Evolutionary conservation across 768 basidiomycete genomes (phyloP), one percentile per base, ranked within the genome.

Genomic region (Termitomyces titanicus): DNA sequence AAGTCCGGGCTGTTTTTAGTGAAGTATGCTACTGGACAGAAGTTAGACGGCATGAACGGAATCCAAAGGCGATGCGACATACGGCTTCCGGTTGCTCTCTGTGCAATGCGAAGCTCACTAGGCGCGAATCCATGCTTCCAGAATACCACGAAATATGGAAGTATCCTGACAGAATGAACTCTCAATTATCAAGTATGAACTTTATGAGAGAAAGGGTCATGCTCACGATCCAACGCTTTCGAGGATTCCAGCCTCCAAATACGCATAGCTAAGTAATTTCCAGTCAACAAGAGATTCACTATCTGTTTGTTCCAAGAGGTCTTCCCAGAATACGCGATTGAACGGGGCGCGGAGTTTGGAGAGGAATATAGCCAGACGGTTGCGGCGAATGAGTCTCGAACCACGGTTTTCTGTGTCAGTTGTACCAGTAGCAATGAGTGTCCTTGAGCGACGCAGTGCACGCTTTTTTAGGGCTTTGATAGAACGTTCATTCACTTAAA

Each of bases 71-170:
- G n/a, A 8, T 17, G 40, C 39, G 31, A 64, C 73, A 25, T 62
- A 78, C 76, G 24, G 54, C 70, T 71, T n/a, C n/a, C n/a, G n/a
- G n/a, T n/a, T 52, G 56, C 50, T 46, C 72, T 62, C 61, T 88
- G 86, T 1, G 85, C 81, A 13, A 57, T 63, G 18, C 70, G 66
- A 51, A 88, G 70, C 63, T 88, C 86, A 18, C 56, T 66, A 4
- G 86, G 86, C 2, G 81, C 74, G 63, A 88, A 85, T 0, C 86
- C 86, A 18, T 74, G 72, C 66, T 81, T 81, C 69, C 71, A 78
- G 65, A 86, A 88, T 12, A 86, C 83, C 15, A 86, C 77, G 58
- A 88, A 86, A 63, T 86, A 88, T 6, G 79, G 77, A 12, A 83
- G 68, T n/a, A 86, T 62, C 9, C 84, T 86, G 55, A 17, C 27